These are phyloP conservation scores for Datura wrightii DNA, from an alignment of 257 asterid genomes.

Conservation along the genomic window DNA sequence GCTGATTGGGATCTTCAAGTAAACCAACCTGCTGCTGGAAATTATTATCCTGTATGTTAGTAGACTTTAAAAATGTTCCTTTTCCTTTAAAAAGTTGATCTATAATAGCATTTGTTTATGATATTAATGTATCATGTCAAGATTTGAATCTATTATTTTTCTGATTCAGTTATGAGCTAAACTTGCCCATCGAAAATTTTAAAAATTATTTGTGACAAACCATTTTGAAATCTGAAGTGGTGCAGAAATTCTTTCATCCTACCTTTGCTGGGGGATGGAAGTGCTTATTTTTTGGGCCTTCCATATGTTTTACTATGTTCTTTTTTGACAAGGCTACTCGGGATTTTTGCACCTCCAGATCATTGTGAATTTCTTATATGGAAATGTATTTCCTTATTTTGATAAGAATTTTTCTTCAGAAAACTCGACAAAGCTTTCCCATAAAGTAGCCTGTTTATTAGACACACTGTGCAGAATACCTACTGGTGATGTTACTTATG, in stretches of 20 bases:
- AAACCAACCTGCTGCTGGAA: constrained; percentile 91
- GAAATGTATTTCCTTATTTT: background rate
- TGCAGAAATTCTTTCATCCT: constrained; percentile 1
- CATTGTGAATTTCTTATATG: constrained; percentile 1
- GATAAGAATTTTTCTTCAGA: background rate
- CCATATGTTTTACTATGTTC: constrained; percentile 7
- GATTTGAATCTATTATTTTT: constrained; percentile 9
- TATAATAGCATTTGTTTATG: constrained; percentile 18
- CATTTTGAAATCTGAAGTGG: constrained; percentile 18
- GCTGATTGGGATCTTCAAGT: constrained; percentile 91
- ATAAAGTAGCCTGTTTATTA: background rate
- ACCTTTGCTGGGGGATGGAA: background rate
- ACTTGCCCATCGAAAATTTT: background rate
- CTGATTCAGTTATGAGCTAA: background rate
- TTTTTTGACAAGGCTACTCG: background rate
- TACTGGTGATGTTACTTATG: constrained; percentile 17
- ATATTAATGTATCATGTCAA: background rate
- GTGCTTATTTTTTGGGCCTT: constrained; percentile 11
- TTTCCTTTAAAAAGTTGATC: background rate
- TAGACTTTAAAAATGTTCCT: background rate
- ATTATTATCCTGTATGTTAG: constrained; percentile 84
- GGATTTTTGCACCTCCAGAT: background rate
- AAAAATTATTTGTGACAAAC: background rate
- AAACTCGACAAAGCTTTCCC: background rate
- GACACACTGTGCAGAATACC: background rate